Evolutionary conservation across 805 yeast species (phyloP).

Genomic region (Candida suzukii): DNA sequence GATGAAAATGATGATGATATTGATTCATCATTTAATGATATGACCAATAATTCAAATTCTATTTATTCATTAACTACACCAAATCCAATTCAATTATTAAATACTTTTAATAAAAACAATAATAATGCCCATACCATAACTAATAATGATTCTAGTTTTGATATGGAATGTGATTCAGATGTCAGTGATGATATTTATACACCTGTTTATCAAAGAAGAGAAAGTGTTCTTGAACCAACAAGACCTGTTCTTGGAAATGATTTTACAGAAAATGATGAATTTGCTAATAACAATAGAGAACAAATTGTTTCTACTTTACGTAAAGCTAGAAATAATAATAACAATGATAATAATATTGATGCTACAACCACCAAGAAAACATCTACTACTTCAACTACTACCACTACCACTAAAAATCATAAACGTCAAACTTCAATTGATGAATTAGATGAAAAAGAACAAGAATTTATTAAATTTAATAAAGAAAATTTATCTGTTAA

Average conservation of each 20-base stretch:
- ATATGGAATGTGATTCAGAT: slow-evolving; percentile 13
- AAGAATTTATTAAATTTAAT: neutral
- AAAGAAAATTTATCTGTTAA: neutral
- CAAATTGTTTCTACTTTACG: too few relatives aligned
- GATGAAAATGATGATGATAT: slow-evolving; percentile 13
- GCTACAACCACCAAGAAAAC: neutral
- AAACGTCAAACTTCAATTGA: neutral
- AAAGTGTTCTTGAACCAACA: neutral
- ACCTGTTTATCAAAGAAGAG: slow-evolving; percentile 17
- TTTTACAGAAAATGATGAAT: neutral
- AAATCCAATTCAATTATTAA: slow-evolving; percentile 12
- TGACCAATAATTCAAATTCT: slow-evolving; percentile 10
- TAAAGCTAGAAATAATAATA: neutral
- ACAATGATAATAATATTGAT: neutral
- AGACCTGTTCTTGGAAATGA: neutral
- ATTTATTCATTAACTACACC: slow-evolving; percentile 22
- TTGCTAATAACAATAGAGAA: neutral
- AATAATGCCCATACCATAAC: neutral
- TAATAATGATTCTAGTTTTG: slow-evolving; percentile 3
- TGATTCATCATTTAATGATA: too few relatives aligned
- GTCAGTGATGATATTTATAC: slow-evolving; percentile 21
- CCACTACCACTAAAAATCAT: neutral
- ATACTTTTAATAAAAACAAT: slow-evolving; percentile 1
- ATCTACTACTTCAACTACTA: neutral
- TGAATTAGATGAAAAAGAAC: neutral